A percentile compares a stretch with the other conserved stretches of the same genome.
Conservation (phyloP, 495 filamentous ascomycete species). For the Chlorociboria aeruginascens region DNA sequence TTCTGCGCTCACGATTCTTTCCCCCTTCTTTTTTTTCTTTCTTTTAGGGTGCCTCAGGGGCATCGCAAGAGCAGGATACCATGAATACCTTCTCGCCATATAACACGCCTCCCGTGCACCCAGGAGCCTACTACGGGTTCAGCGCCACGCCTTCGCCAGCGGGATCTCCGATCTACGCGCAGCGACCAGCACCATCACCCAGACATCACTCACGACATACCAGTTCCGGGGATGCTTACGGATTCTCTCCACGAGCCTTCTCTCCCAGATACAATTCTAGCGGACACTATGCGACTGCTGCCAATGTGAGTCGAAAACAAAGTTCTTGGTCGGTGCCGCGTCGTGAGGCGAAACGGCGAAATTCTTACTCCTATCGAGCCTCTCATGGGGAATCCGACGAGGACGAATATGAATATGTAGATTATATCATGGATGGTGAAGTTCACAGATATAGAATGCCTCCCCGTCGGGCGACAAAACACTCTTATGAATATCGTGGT, state of each 20-base stretch:
- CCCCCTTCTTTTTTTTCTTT: conserved; percentile 15
- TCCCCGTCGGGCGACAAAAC: conserved; percentile 19
- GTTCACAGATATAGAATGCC: conserved; percentile 31
- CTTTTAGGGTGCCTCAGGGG: conserved; percentile 15
- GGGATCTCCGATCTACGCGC: conserved; percentile 16
- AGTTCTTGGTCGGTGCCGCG: conserved; percentile 19
- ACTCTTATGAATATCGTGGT: conserved; percentile 26
- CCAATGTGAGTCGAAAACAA: conserved; percentile 23
- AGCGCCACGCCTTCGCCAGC: conserved; percentile 20
- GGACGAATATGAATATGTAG: conserved; percentile 43
- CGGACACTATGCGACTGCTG: conserved; percentile 23
- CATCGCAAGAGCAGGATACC: conserved; percentile 22
- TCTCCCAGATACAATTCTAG: conserved; percentile 20
- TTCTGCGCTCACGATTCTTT: conserved; percentile 14
- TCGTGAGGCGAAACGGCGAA: conserved; percentile 16
- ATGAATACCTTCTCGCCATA: conserved; percentile 16
- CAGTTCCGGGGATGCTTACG: conserved; percentile 15
- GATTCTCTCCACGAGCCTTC: conserved; percentile 16
- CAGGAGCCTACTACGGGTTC: conserved; percentile 12
- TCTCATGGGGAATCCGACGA: conserved; percentile 49
- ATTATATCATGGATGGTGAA: conserved; percentile 28
- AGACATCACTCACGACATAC: conserved; percentile 18
- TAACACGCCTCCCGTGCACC: conserved; percentile 14
- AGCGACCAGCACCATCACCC: conserved; percentile 10
- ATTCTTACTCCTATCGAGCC: conserved; percentile 37